phyloP scores from a whole-genome alignment of 768 basidiomycete genomes.

The Pulveroboletus sp. region DNA sequence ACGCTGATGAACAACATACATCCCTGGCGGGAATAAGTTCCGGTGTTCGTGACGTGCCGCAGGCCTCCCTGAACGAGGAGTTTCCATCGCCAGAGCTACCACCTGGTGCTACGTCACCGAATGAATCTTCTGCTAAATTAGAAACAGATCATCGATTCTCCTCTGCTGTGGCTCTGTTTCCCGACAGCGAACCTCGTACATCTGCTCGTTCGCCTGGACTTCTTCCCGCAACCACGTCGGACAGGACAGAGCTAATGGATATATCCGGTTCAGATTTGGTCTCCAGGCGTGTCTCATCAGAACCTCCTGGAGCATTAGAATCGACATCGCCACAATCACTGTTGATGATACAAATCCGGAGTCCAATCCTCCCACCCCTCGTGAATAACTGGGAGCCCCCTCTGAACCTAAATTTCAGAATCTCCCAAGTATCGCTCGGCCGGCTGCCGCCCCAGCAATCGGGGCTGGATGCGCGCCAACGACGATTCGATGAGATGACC shows the following conservation, averaged over 20 bases:
- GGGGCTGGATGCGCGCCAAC: neutral
- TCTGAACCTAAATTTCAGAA: slow-evolving; percentile 16
- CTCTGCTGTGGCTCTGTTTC: neutral
- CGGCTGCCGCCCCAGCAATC: neutral
- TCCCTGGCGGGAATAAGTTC: neutral
- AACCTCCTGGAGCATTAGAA: neutral
- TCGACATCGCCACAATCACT: slow-evolving; percentile 1
- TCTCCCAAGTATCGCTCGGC: neutral
- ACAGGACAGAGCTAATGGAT: slow-evolving; percentile 3
- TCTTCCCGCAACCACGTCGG: neutral
- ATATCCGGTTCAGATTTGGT: neutral
- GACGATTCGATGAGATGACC: slow-evolving; percentile 16
- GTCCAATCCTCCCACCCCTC: slow-evolving; percentile 9
- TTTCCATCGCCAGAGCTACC: neutral
- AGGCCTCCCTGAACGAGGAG: neutral
- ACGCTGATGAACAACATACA: neutral
- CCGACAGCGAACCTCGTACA: neutral
- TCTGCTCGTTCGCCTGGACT: neutral
- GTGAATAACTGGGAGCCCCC: slow-evolving; percentile 11
- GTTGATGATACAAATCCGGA: neutral
- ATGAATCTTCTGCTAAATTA: neutral
- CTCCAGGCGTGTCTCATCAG: neutral
- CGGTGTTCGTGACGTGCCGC: neutral
- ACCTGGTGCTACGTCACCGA: neutral
- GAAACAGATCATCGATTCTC: neutral